Evolutionary conservation across 768 basidiomycete species (phyloP).

Genomic region (Imleria badia): DNA sequence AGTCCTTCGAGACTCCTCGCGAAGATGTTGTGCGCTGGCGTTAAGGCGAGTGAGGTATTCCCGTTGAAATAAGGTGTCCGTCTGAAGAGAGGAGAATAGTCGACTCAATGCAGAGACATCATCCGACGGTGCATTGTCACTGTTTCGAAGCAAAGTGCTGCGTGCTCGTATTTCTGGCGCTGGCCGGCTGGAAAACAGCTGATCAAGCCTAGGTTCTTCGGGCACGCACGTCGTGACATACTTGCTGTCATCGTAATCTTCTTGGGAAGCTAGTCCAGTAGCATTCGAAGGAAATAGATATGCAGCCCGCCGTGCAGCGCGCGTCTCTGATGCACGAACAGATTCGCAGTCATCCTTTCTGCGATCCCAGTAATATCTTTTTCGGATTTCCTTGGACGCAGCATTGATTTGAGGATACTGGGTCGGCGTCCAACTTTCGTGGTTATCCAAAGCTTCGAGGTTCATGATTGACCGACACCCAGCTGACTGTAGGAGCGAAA

Average conservation of each 20-base stretch:
- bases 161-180: background rate
- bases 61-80: background rate
- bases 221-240: background rate
- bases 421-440: background rate
- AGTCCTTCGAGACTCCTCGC: background rate
- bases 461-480: constrained; percentile 38
- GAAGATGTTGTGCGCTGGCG: background rate
- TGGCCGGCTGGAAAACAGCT: background rate
- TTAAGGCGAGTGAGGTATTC: constrained; percentile 12
- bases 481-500: no score
- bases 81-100: background rate
- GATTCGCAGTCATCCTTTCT: no score
- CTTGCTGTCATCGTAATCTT: background rate
- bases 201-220: background rate
- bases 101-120: background rate
- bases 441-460: constrained; percentile 6
- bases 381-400: background rate
- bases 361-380: no score
- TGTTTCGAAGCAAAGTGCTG: background rate
- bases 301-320: background rate
- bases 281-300: no score
- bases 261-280: background rate
- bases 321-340: no score
- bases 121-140: no score
- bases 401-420: background rate